Evolutionary conservation across 331 rosid species (phyloP).

Genomic region (Erythrophleum ivorense): DNA sequence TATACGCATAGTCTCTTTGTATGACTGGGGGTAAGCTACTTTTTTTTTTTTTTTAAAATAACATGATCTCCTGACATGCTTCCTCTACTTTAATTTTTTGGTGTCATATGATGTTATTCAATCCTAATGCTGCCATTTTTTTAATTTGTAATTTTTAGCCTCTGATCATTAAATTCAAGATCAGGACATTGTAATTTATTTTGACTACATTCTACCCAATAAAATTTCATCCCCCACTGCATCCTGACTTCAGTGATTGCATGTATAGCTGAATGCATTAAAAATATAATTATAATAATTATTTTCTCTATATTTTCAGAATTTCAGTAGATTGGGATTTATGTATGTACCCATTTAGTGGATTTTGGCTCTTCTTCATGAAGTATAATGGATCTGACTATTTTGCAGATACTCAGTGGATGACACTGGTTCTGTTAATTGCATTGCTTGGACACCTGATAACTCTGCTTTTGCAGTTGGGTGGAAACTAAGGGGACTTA

Average conservation of each 20-base stretch:
- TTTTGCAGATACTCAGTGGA: conserved; percentile 88
- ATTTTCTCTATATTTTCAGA: conserved; percentile 24
- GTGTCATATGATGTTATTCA: conserved; percentile 24
- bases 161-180: conserved; percentile 13
- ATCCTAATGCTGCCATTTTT: conserved; percentile 14
- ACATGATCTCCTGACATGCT: background rate
- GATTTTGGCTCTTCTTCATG: conserved; percentile 36
- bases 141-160: conserved; percentile 17
- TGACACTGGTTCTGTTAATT: conserved; percentile 91
- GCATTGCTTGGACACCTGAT: conserved; percentile 98
- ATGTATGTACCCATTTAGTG: conserved; percentile 17
- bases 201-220: background rate
- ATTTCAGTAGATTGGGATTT: conserved; percentile 24
- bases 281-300: conserved; percentile 10
- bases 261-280: conserved; percentile 12
- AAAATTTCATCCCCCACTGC: conserved; percentile 23
- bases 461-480: conserved; percentile 98
- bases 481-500: conserved; percentile 93
- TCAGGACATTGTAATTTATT: conserved; percentile 22
- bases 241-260: conserved; percentile 5
- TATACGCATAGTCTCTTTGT: conserved; percentile 77
- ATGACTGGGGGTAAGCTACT: conserved; percentile 92
- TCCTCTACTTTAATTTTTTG: conserved; percentile 1
- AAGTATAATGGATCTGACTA: conserved; percentile 37
- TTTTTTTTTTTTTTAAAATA: background rate